Conservation (phyloP, 495 filamentous ascomycete genomes). For the Annulohypoxylon moriforme region DNA sequence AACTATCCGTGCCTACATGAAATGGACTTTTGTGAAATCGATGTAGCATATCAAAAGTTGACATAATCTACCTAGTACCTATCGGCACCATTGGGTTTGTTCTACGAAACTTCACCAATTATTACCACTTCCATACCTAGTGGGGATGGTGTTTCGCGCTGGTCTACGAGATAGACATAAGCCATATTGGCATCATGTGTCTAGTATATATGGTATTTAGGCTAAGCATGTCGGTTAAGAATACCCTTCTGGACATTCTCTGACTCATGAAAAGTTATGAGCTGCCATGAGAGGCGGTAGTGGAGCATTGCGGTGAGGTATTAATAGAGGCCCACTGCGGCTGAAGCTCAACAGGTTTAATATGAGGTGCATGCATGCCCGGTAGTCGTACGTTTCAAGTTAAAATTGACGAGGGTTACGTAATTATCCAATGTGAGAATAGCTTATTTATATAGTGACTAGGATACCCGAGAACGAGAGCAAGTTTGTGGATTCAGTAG, state of each 20-base stretch:
- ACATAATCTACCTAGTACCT: too few relatives aligned
- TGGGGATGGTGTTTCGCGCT: neutral
- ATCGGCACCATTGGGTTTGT: too few relatives aligned
- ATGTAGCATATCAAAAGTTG: neutral
- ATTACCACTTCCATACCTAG: neutral
- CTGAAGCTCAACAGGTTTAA: neutral
- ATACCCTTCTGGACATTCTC: neutral
- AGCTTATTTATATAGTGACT: neutral
- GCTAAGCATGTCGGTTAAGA: neutral
- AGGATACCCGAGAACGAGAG: neutral
- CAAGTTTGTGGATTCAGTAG: neutral
- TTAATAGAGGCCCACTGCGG: neutral
- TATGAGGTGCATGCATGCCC: neutral
- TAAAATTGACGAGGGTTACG: neutral
- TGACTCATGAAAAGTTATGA: neutral
- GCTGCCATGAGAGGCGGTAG: neutral
- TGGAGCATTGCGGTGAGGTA: neutral
- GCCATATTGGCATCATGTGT: neutral
- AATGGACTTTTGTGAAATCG: neutral
- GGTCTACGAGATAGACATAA: neutral
- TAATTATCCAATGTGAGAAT: neutral
- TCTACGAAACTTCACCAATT: neutral
- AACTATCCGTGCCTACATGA: neutral
- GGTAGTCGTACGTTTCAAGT: neutral
- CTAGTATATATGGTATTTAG: too few relatives aligned